A percentile compares a stretch with the other conserved stretches of the same genome.
These are phyloP conservation scores for Naganishia albida DNA, from an alignment of 1,284 basidiomycete species.

Conservation along the genomic window DNA sequence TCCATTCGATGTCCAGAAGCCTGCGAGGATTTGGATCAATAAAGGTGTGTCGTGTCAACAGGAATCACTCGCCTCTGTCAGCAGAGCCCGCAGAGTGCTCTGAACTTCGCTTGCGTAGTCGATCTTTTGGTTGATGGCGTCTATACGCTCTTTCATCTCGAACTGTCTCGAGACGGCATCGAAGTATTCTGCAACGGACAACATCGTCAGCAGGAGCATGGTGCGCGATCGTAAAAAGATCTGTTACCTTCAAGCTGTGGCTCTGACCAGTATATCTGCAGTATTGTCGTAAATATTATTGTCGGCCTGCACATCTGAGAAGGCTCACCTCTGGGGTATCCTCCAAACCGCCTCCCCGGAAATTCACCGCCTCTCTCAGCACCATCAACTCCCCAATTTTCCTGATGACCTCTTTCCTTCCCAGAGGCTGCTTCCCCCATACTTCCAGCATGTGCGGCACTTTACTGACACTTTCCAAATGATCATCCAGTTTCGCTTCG, in stretches of 20 bases:
- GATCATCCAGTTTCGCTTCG: slow-evolving; percentile 76
- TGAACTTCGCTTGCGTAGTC: slow-evolving; percentile 84
- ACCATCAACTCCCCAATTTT: slow-evolving; percentile 85
- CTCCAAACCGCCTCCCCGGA: slow-evolving; percentile 82
- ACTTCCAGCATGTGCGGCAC: slow-evolving; percentile 72
- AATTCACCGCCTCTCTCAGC: slow-evolving; percentile 81
- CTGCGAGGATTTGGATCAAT: slow-evolving; percentile 51
- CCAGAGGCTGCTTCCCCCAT: slow-evolving; percentile 78
- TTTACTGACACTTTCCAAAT: slow-evolving; percentile 74
- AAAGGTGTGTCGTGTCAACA: slow-evolving; percentile 1
- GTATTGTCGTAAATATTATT: not conserved
- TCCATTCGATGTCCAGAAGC: slow-evolving; percentile 86
- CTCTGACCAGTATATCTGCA: slow-evolving; percentile 85
- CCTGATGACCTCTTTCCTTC: slow-evolving; percentile 74
- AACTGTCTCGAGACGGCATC: slow-evolving; percentile 75
- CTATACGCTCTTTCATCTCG: slow-evolving; percentile 76
- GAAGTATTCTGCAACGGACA: slow-evolving; percentile 66
- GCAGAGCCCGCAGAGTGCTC: slow-evolving; percentile 64
- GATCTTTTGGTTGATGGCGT: slow-evolving; percentile 84
- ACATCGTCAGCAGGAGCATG: no score
- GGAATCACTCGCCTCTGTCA: slow-evolving; percentile 68
- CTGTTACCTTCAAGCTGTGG: slow-evolving; percentile 78
- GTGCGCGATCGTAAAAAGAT: no score
- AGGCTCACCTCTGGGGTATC: slow-evolving; percentile 65
- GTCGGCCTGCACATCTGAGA: not conserved